Evolutionary conservation across 768 basidiomycete species (phyloP).

Genomic region (Russula sp.): DNA sequence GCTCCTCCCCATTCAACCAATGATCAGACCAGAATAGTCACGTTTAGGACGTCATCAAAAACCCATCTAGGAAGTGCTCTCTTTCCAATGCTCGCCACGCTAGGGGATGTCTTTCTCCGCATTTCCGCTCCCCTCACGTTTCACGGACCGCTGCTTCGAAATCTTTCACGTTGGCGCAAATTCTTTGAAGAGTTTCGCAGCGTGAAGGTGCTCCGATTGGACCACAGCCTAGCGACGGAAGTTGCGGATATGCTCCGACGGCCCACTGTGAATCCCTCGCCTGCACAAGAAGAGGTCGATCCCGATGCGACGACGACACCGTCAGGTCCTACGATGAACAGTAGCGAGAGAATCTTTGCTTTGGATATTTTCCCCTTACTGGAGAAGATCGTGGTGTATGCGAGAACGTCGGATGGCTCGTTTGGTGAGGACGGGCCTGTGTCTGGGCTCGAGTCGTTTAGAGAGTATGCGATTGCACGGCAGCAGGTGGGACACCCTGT

Average conservation of each 20-base stretch:
- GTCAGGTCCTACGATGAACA: background rate
- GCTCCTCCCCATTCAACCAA: background rate
- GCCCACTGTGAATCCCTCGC: background rate
- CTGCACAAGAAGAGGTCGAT: background rate
- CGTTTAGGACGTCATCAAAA: no score
- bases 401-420: accelerated
- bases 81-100: background rate
- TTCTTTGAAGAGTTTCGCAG: background rate
- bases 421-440: background rate
- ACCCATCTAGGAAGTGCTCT: background rate
- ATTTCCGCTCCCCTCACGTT: accelerated
- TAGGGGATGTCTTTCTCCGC: background rate
- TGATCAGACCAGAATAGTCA: background rate
- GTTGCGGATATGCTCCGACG: background rate
- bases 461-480: background rate
- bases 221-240: background rate
- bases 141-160: no score
- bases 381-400: background rate
- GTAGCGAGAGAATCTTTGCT: background rate
- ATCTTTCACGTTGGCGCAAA: background rate
- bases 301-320: background rate
- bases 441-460: background rate
- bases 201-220: background rate
- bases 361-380: background rate
- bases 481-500: background rate